Evolutionary conservation across 2,329 filamentous ascomycete species (phyloP), one percentile per base, ranked within the genome.

Genomic region (Dothideomycetes sp.): DNA sequence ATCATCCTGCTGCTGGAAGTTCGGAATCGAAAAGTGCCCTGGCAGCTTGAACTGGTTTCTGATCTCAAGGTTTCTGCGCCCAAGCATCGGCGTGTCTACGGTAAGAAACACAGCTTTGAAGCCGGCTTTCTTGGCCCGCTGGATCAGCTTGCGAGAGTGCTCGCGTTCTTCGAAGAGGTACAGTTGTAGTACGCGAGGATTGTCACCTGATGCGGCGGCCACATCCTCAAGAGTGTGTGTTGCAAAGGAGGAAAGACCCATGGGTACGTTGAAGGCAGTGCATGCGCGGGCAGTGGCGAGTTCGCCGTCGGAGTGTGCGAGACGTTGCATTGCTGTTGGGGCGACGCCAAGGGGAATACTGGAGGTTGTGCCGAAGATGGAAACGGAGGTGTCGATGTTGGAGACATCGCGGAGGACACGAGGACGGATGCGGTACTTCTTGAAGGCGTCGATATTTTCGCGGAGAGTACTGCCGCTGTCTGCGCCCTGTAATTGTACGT

Each of bases 81-180:
- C 74, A 0, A 77, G 59, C 5, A 72, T 64, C 0, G 73, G 73
- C 0, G 66, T 65, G 42, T 78, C 74, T 2, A 76, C 70, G 0
- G 72, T 71, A 3, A 79, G 53, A 37, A 77, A 68, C 3, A 77
- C 55, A 0, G 72, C 73, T 45, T 72, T 72, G 54, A 68, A 75
- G 3, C 71, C 70, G 2, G 56, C 56, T 38, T 52, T 51, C 45
- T 58, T 58, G 11, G 58, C 58, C 10, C 56, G 48, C 29, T 48
- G 45, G 32, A 60, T 54, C 19, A 56, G 38, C 49, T 62, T 46
- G 43, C 65, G 63, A 54, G 53, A 74, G 63, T 36, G 68, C 62
- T 43, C 68, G 51, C 69, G 58, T 49, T 75, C 66, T 47, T 69
- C 67, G 37, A 75, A 58, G 12, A 75, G 57, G 47, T 68, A 73